phyloP scores from a whole-genome alignment of 352 stramenopile species.

The Pythium aquatile region DNA sequence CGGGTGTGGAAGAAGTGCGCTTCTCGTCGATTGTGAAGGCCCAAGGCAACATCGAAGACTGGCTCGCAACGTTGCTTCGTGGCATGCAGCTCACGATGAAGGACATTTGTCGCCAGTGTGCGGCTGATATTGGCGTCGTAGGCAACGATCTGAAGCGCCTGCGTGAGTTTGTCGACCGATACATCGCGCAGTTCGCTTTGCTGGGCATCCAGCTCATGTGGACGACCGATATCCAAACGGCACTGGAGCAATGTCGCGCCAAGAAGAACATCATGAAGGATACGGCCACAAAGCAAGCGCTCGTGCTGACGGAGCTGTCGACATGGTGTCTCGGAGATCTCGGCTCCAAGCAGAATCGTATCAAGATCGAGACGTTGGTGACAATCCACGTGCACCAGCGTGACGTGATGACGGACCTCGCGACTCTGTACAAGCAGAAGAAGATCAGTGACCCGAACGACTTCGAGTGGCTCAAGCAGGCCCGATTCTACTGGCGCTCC shows the following conservation, averaged over 20 bases:
- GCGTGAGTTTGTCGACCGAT: conserved; percentile 93
- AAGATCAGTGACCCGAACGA: conserved; percentile 97
- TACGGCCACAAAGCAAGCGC: conserved; percentile 92
- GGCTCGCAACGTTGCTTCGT: conserved; percentile 94
- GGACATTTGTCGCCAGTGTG: conserved; percentile 93
- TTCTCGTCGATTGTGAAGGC: conserved; percentile 95
- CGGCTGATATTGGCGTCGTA: conserved; percentile 90
- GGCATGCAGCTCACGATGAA: conserved; percentile 98
- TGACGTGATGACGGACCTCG: conserved; percentile 96
- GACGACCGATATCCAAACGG: conserved; percentile 94
- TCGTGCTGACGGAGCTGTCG: conserved; percentile 93
- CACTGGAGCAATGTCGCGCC: conserved; percentile 92
- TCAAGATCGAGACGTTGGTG: conserved; percentile 98
- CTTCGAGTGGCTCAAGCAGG: conserved; percentile 99
- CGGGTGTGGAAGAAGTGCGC: conserved; percentile 93
- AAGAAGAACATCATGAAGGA: conserved; percentile 99
- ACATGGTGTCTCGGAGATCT: conserved; percentile 97
- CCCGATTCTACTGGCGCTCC: conserved; percentile 97
- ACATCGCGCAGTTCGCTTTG: conserved; percentile 95
- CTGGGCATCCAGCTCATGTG: conserved; percentile 97
- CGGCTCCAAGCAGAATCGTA: conserved; percentile 95
- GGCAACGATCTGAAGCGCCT: conserved; percentile 91
- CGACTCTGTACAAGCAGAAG: conserved; percentile 93
- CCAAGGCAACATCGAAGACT: conserved; percentile 98
- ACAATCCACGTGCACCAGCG: conserved; percentile 98